phyloP scores from a whole-genome alignment of 2,329 filamentous ascomycete genomes.

The Cercospora berteroae region DNA sequence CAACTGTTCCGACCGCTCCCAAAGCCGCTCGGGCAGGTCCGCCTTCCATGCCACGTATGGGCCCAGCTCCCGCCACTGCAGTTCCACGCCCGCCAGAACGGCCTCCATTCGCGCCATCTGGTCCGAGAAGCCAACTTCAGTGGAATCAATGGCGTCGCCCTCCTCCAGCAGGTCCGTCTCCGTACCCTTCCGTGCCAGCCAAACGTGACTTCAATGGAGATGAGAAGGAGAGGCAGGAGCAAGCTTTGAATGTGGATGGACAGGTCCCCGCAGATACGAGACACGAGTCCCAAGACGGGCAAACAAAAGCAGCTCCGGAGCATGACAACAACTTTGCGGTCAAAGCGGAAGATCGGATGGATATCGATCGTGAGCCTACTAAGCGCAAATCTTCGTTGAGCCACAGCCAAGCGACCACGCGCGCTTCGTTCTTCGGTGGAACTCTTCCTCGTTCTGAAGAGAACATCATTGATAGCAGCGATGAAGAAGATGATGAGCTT shows the following conservation, averaged over 20 bases:
- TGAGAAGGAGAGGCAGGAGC: slow-evolving; percentile 36
- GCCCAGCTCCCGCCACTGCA: slow-evolving; percentile 13
- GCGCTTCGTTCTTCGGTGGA: slow-evolving; percentile 37
- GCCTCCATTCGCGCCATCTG: slow-evolving; percentile 27
- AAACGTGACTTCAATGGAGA: slow-evolving; percentile 48
- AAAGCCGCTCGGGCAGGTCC: slow-evolving; percentile 34
- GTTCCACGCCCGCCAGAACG: slow-evolving; percentile 25
- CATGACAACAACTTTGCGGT: background rate
- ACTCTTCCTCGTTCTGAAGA: slow-evolving; percentile 29
- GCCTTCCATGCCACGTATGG: slow-evolving; percentile 16
- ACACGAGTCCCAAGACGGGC: slow-evolving; percentile 19
- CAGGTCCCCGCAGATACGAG: background rate
- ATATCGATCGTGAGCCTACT: slow-evolving; percentile 26
- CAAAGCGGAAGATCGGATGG: slow-evolving; percentile 27
- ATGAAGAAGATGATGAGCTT: slow-evolving; percentile 45
- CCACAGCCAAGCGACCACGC: slow-evolving; percentile 29
- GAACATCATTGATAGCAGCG: slow-evolving; percentile 38
- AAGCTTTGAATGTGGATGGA: background rate
- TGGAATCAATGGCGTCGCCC: slow-evolving; percentile 46
- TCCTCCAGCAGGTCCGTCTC: slow-evolving; percentile 35
- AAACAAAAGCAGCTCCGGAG: background rate
- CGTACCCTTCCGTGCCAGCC: slow-evolving; percentile 38
- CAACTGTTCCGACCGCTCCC: slow-evolving; percentile 39
- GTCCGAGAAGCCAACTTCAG: slow-evolving; percentile 34
- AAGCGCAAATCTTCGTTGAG: slow-evolving; percentile 18